phyloP scores from a whole-genome alignment of 2,329 filamentous ascomycete species.

The Aspergillus melleus region DNA sequence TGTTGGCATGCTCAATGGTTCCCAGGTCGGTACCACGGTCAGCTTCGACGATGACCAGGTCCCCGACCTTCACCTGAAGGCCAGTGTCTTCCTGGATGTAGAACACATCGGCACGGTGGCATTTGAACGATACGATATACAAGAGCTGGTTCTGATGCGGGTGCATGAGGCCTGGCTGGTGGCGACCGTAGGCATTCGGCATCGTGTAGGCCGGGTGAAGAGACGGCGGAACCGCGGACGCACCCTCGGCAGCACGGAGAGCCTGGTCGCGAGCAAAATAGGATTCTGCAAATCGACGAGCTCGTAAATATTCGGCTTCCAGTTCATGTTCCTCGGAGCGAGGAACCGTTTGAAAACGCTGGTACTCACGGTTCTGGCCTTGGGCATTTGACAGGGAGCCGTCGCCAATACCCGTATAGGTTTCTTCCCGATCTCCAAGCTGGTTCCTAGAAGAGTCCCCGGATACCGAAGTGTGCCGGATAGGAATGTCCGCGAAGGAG shows the following conservation, averaged over 20 bases:
- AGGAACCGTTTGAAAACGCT: constrained; percentile 35
- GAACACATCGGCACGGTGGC: constrained; percentile 90
- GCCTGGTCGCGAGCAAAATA: constrained; percentile 45
- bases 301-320: constrained; percentile 41
- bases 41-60: constrained; percentile 95
- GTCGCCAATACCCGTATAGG: constrained; percentile 38
- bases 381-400: constrained; percentile 36
- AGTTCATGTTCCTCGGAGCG: constrained; percentile 30
- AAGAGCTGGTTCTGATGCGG: constrained; percentile 44
- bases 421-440: constrained; percentile 38
- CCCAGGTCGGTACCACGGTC: constrained; percentile 95
- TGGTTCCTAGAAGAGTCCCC: constrained; percentile 31
- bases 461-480: constrained; percentile 46
- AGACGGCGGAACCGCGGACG: constrained; percentile 35
- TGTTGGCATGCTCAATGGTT: constrained; percentile 83
- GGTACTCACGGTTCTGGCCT: constrained; percentile 46
- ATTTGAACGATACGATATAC: constrained; percentile 95
- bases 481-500: constrained; percentile 53
- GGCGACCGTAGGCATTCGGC: constrained; percentile 39
- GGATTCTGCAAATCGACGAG: constrained; percentile 42
- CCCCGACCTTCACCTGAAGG: constrained; percentile 82
- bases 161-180: constrained; percentile 36
- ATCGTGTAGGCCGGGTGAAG: constrained; percentile 43
- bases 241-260: constrained; percentile 34
- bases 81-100: constrained; percentile 96